phyloP scores from a whole-genome alignment of 805 yeast genomes.

The Kodamaea nitidulidarum region DNA sequence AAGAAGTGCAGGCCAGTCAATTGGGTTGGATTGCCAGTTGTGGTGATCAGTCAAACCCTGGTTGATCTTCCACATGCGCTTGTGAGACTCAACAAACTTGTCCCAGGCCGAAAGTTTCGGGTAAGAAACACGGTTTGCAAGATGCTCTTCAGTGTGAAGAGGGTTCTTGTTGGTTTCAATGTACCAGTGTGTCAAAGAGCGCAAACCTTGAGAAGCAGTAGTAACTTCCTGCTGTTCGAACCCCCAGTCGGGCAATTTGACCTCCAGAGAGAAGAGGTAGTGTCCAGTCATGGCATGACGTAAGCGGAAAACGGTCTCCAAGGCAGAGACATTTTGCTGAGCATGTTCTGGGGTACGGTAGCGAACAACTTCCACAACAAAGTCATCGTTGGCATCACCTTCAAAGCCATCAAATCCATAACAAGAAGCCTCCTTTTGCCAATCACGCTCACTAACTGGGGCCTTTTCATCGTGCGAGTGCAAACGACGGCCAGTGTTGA shows the following conservation, averaged over 20 bases:
- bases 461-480: conserved; percentile 83
- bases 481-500: conserved; percentile 56
- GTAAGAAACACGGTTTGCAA: conserved; percentile 41
- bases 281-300: conserved; percentile 79
- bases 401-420: conserved; percentile 73
- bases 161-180: conserved; percentile 62
- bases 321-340: conserved; percentile 54
- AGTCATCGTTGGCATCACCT: conserved; percentile 85
- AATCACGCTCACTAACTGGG: conserved; percentile 70
- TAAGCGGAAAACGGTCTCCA: conserved; percentile 67
- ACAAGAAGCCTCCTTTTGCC: conserved; percentile 80
- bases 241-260: conserved; percentile 78
- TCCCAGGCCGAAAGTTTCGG: conserved; percentile 49
- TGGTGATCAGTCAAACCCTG: conserved; percentile 66
- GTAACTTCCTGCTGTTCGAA: conserved; percentile 83
- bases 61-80: conserved; percentile 75
- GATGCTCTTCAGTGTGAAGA: conserved; percentile 24
- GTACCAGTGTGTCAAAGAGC: conserved; percentile 63
- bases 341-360: conserved; percentile 47
- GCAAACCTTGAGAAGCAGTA: conserved; percentile 66
- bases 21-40: conserved; percentile 66
- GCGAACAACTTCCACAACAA: conserved; percentile 67
- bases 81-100: conserved; percentile 63
- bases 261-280: conserved; percentile 70
- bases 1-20: conserved; percentile 66